Base-by-base conservation (phyloP, 2,329 filamentous ascomycete genomes). In the Biscogniauxia sp. region DNA sequence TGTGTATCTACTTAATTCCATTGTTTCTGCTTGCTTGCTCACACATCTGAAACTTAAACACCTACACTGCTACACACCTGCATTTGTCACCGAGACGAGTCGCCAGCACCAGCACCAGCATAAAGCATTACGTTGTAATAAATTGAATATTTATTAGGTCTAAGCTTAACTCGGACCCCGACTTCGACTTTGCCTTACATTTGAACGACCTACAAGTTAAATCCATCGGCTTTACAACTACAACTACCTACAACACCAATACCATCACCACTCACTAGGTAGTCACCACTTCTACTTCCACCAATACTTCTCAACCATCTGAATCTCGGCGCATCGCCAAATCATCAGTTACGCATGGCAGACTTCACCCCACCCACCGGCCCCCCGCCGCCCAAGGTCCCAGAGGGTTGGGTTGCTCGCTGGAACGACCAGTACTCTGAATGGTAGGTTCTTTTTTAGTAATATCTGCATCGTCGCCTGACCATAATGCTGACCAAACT, bases 401-500 rank as follows among this genome's bases (percentile, higher is more conserved):
- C 91, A 2, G 89, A 91, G 70, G 93, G 93, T 69, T 97, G 92
- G 91, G 88, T 91, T 71, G 89, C 89, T 11, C 85, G 92, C 66
- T 96, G 88, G 85, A 95, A 96, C 75, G 87, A 90, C 0, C 88
- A 95, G 72, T 97, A 97, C 80, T 89, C 89, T 71, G 89, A 95
- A 83, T 97, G 91, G 71, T 71, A 56, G 64, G 59, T 56, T 15
- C 11, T 20, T 51, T 45, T 37, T 15, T 15, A 37, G 3, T n/a
- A 59, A 17, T 41, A 45, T 50, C 28, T 25, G 56, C 32, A 25
- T 53, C 45, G 52, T 53, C 25, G 19, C 52, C 20, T 28, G 23
- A 19, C 20, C 26, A 20, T 25, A 37, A 3, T 53, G 57, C 19
- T 50, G 51, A 53, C 59, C 59, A 55, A 61, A 58, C 13, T 20